Evolutionary conservation across 1,284 basidiomycete species (phyloP).

Genomic region (Marasmius sp.): DNA sequence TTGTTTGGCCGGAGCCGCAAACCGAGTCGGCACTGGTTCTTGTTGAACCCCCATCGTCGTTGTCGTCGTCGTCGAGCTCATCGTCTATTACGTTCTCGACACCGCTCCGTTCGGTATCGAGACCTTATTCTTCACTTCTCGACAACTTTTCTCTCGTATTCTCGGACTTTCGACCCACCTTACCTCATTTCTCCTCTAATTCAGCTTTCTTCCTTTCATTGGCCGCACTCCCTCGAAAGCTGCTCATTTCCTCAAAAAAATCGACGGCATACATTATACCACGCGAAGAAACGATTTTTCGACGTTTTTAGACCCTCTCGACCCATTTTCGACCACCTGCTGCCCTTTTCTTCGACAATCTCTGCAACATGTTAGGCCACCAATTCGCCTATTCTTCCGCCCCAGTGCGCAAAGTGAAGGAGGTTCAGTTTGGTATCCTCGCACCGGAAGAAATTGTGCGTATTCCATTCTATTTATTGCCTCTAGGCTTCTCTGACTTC

Average conservation of each 20-base stretch:
- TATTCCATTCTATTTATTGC: conserved; percentile 30
- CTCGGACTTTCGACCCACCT: neutral
- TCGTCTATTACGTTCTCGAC: neutral
- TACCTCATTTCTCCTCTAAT: neutral
- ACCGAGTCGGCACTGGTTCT: conserved; percentile 7
- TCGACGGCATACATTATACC: neutral
- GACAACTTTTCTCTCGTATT: conserved; percentile 1
- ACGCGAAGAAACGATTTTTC: neutral
- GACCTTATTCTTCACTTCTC: neutral
- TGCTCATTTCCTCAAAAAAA: neutral
- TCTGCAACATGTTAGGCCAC: conserved; percentile 70
- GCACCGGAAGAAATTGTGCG: conserved; percentile 99
- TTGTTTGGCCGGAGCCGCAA: conserved; percentile 7
- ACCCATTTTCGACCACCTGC: neutral
- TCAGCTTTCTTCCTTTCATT: neutral
- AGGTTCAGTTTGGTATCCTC: conserved; percentile 99
- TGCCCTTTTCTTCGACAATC: neutral
- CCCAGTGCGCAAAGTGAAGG: conserved; percentile 91
- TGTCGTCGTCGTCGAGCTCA: conserved; percentile 7
- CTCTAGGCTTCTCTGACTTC: conserved; percentile 16
- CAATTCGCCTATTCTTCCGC: conserved; percentile 91
- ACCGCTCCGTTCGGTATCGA: neutral
- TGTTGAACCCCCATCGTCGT: conserved; percentile 8
- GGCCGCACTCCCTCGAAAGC: neutral
- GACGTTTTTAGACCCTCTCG: neutral